Conservation (phyloP, 2,329 filamentous ascomycete species). For the Penicillium expansum region DNA sequence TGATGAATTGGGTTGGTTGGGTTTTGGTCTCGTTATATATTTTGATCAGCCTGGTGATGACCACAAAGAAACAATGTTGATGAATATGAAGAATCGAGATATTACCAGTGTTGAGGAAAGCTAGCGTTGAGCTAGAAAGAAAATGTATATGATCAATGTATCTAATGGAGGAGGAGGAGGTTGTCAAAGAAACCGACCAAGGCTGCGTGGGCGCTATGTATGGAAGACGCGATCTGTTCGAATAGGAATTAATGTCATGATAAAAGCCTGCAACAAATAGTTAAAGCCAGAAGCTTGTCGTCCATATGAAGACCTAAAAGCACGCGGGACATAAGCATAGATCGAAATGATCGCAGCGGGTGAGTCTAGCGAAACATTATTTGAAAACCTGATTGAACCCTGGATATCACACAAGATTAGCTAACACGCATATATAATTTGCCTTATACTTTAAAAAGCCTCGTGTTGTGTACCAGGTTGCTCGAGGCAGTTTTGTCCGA, state of each 20-base stretch:
- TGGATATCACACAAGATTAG: no score
- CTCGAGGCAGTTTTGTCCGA: no score
- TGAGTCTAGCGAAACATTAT: no score
- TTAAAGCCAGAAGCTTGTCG: no score
- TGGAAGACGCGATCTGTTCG: not conserved
- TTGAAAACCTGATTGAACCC: no score
- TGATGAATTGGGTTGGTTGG: not conserved
- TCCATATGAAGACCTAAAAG: no score
- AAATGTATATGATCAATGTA: not conserved
- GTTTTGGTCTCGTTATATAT: not conserved
- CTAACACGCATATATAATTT: not conserved
- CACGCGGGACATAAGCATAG: not conserved
- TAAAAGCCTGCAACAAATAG: not conserved
- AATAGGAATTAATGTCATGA: not conserved
- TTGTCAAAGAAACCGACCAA: no score
- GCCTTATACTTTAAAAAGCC: not conserved
- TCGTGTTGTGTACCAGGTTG: no score
- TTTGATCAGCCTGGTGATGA: not conserved
- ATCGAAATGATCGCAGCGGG: not conserved
- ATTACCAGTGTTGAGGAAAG: accelerated
- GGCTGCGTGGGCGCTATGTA: no score
- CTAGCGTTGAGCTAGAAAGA: no score
- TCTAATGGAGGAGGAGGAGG: no score
- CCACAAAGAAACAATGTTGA: not conserved
- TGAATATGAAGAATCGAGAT: no score